Conservation (phyloP, 179 eudicot species). For the Dionaea muscipula region DNA sequence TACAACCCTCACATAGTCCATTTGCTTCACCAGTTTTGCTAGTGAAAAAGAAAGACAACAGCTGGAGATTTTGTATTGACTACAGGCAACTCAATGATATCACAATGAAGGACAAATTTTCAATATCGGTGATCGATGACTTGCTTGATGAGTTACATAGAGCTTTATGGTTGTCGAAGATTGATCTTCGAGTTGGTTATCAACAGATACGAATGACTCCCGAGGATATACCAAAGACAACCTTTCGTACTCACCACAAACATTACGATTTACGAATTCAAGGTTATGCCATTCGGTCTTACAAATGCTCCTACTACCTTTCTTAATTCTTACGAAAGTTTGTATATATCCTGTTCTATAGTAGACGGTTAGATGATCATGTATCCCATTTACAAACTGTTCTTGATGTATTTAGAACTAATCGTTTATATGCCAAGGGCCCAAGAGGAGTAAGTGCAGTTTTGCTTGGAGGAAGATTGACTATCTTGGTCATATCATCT, state of each 20-base stretch:
- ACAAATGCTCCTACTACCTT: neutral
- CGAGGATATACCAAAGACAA: neutral
- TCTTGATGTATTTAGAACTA: neutral
- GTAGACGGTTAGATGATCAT: neutral
- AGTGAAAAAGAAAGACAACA: neutral
- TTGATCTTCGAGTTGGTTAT: neutral
- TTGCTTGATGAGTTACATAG: neutral
- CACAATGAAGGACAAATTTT: neutral
- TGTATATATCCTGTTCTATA: neutral
- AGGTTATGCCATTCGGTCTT: conserved; percentile 2
- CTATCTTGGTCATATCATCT: too few relatives aligned
- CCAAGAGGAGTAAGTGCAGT: neutral
- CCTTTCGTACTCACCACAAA: conserved; percentile 1
- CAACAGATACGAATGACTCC: neutral
- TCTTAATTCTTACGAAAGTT: neutral
- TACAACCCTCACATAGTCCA: neutral
- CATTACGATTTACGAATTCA: neutral
- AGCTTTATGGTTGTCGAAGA: neutral
- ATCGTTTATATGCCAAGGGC: neutral
- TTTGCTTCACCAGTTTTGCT: neutral
- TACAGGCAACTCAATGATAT: too few relatives aligned
- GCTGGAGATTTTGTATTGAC: neutral
- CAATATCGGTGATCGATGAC: neutral
- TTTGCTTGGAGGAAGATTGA: neutral
- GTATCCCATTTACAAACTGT: too few relatives aligned